Evolutionary conservation across 495 filamentous ascomycete species (phyloP).

Genomic region (Daldinia concentrica): DNA sequence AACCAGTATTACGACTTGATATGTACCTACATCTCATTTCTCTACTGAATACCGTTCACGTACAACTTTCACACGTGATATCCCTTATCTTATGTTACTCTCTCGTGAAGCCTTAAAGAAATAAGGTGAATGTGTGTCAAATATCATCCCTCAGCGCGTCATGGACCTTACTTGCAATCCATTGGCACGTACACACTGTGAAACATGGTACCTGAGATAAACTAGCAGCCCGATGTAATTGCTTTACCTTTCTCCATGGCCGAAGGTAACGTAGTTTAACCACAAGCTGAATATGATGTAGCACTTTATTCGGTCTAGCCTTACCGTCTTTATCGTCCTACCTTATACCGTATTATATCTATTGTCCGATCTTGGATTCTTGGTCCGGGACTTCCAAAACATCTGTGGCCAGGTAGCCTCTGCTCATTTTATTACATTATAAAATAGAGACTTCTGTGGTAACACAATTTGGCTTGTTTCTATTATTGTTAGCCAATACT

Average conservation of each 20-base stretch:
- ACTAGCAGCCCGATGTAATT: slow-evolving; percentile 3
- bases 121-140: neutral
- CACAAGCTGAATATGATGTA: slow-evolving; percentile 10
- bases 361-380: neutral
- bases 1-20: neutral
- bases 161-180: slow-evolving; percentile 17
- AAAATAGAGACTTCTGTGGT: slow-evolving; percentile 17
- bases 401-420: slow-evolving; percentile 7
- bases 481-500: slow-evolving; percentile 14
- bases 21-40: neutral
- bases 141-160: neutral
- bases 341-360: slow-evolving; percentile 19
- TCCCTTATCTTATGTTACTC: slow-evolving; percentile 20
- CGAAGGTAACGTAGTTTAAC: slow-evolving; percentile 15
- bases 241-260: slow-evolving; percentile 29
- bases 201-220: slow-evolving; percentile 34
- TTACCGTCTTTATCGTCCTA: neutral
- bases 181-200: slow-evolving; percentile 19
- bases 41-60: neutral
- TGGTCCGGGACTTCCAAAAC: neutral
- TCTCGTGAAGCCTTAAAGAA: slow-evolving; percentile 2
- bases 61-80: slow-evolving; percentile 29
- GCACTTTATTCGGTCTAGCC: neutral
- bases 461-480: slow-evolving; percentile 1
- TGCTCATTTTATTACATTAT: neutral